phyloP scores from a whole-genome alignment of 345 rosid genomes.

The Bretschneidera sinensis region DNA sequence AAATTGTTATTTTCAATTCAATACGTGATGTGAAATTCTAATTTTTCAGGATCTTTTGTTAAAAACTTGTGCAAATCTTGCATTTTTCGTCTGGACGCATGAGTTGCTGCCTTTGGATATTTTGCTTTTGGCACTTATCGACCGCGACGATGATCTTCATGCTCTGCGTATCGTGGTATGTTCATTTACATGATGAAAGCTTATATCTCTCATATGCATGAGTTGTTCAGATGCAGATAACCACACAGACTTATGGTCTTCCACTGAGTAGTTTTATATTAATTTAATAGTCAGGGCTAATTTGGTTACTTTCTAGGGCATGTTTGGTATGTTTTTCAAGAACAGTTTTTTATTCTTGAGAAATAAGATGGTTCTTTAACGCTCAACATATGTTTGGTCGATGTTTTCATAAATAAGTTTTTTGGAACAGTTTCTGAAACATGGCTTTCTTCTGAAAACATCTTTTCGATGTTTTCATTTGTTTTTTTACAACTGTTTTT shows the following conservation, averaged over 20 bases:
- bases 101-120: conserved; percentile 95
- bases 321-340: background rate
- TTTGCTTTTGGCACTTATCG: conserved; percentile 84
- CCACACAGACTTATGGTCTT: background rate
- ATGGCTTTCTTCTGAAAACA: too few relatives aligned
- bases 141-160: conserved; percentile 95
- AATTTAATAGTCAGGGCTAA: background rate
- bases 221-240: background rate
- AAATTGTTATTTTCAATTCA: background rate
- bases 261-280: too few relatives aligned
- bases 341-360: background rate
- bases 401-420: too few relatives aligned
- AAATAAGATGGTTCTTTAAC: background rate
- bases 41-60: conserved; percentile 54
- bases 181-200: background rate
- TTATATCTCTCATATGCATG: background rate
- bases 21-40: background rate
- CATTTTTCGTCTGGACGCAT: conserved; percentile 79
- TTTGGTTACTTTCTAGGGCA: background rate
- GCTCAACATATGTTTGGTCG: too few relatives aligned
- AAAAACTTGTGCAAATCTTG: conserved; percentile 72
- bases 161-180: conserved; percentile 88
- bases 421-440: too few relatives aligned
- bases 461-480: too few relatives aligned
- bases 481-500: too few relatives aligned